These are phyloP conservation scores for Kuraishia ogatae DNA, from an alignment of 805 yeast species.

Conservation along the genomic window DNA sequence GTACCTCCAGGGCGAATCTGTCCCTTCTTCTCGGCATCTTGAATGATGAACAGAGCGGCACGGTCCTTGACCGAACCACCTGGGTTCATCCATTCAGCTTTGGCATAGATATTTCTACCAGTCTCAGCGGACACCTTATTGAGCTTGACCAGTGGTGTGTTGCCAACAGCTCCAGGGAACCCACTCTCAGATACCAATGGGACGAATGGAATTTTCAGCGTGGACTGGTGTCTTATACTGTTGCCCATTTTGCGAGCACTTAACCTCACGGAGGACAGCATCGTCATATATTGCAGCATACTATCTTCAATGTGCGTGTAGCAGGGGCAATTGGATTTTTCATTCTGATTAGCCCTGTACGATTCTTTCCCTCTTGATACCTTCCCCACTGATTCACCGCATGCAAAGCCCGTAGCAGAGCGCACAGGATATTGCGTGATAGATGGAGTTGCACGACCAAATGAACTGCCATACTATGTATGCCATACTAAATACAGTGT, in stretches of 20 bases:
- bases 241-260: neutral
- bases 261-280: neutral
- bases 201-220: slow-evolving; percentile 31
- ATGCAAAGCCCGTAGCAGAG: neutral
- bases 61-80: slow-evolving; percentile 92
- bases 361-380: neutral
- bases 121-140: slow-evolving; percentile 45
- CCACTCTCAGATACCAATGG: slow-evolving; percentile 65
- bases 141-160: slow-evolving; percentile 73
- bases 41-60: slow-evolving; percentile 70
- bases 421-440: neutral
- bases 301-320: no score
- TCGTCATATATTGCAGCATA: no score
- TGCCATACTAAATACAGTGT: no score
- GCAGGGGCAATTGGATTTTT: neutral
- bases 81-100: slow-evolving; percentile 90
- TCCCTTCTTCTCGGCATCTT: slow-evolving; percentile 71
- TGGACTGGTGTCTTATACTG: neutral
- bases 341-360: neutral
- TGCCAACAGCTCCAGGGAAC: slow-evolving; percentile 81
- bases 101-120: slow-evolving; percentile 75
- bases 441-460: neutral
- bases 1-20: slow-evolving; percentile 71
- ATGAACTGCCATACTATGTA: no score
- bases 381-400: neutral